phyloP scores from a whole-genome alignment of 73 alveolate genomes.

The Halteria grandinella region DNA sequence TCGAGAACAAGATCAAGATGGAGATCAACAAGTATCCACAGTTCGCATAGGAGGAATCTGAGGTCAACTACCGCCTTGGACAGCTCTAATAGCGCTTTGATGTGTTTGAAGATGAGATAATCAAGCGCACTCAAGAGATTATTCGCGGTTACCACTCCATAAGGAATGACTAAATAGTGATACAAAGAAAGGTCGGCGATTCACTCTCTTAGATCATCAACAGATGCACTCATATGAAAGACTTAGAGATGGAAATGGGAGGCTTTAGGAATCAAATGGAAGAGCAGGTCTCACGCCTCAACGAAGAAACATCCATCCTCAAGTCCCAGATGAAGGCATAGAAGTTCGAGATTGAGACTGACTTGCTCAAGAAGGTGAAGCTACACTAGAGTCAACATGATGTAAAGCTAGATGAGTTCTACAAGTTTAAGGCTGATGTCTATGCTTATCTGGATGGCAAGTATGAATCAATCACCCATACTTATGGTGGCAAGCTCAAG shows the following conservation, averaged over 20 bases:
- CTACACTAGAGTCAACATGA: conserved; percentile 12
- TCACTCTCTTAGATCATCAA: too few relatives aligned
- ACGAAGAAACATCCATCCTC: conserved; percentile 4
- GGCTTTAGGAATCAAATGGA: conserved; percentile 5
- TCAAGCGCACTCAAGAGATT: conserved; percentile 28
- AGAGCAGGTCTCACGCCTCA: not conserved
- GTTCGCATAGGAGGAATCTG: conserved; percentile 20
- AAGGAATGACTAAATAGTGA: too few relatives aligned
- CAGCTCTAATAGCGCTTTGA: not conserved
- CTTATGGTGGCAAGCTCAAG: conserved; percentile 16
- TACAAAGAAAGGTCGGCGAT: too few relatives aligned
- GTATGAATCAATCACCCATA: not conserved
- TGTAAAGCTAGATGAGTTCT: conserved; percentile 31
- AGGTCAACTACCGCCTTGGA: not conserved
- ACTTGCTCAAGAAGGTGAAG: conserved; percentile 23
- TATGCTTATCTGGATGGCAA: conserved; percentile 32
- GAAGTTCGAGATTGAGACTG: conserved; percentile 42
- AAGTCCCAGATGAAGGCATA: conserved; percentile 12
- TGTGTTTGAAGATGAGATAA: conserved; percentile 19
- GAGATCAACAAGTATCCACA: conserved; percentile 17
- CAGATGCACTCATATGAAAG: too few relatives aligned
- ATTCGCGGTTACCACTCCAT: too few relatives aligned
- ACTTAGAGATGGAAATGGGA: conserved; percentile 23
- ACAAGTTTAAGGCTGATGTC: conserved; percentile 48
- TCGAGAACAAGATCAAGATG: not conserved